Base-by-base conservation (phyloP, 345 rosid genomes). In the Geranium brycei region DNA sequence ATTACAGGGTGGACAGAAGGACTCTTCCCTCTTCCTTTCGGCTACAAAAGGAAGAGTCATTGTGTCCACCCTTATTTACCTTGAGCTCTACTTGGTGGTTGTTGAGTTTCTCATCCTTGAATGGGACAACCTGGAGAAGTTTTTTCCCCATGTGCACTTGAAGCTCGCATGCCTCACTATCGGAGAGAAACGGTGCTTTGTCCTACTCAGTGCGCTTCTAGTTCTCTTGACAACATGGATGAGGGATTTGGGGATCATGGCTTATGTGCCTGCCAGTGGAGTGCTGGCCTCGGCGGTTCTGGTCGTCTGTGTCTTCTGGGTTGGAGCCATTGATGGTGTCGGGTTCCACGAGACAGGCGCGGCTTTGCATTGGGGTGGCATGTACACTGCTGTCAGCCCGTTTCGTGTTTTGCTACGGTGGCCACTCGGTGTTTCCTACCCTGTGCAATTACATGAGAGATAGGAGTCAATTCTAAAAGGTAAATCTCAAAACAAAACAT, bases 171-270 rank as follows among this genome's bases (percentile, higher is more conserved):
- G 82, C 19, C 47, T 77, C 14, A 75, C 70, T 19, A 57, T 87
- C 47, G 69, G 74, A 13, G 90, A 86, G 15, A 87, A 69, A 64
- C 79, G 78, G 60, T 83, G 75, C 2, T 87, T 84, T 72, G 77
- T 87, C 16, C 67, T 84, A 66, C 67, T 87, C 5, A 53, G 78
- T 35, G 76, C 83, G 18, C 78, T 87, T 0, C 10, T 82, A 31
- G 72, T 87, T 31, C 23, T 83, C 68, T 90, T 90, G 12, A 82
- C 90, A 17, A 83, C 93, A 41, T 87, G 93, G 93, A 57, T 87
- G 51, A 81, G 73, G 78, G 81, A 81, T 71, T 63, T 87, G 64
- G 85, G 82, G 0, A 56, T 79, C 19, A 62, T 87, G 67, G 86
- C 93, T 31, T 87, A 87, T 69, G 61, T 87, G 47, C 84, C 90